Evolutionary conservation across 768 basidiomycete species (phyloP), one percentile per base, ranked within the genome.

Genomic region (Boletus sp.): DNA sequence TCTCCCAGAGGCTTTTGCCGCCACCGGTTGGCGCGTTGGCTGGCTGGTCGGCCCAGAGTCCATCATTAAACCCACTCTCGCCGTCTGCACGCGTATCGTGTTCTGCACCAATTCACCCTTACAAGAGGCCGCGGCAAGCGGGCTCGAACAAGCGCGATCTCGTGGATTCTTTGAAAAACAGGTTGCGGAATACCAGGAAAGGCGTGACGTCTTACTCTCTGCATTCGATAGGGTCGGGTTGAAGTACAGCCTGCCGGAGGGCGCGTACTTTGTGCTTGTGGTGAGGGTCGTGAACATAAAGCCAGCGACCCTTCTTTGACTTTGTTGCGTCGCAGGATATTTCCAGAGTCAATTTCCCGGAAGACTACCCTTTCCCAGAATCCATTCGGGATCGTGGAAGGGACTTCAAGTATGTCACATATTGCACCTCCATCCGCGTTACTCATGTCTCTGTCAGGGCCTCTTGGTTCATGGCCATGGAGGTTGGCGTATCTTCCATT

Each of bases 11-110:
- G 86, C 93, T 6, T 99, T 99, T 73, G 91, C 94, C 14, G 92
- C 93, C 5, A 99, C 96, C 3, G 96, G 97, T 28, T 98, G 94
- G 95, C 88, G 96, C 56, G 84, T 98, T 47, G 96, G 97, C 60
- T 98, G 95, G 95, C 83, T 96, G 8, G 88, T 98, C 64, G 97
- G 88, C 17, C 93, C 94, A 8, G 66, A 81, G 30, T 86, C 83
- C 40, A 89, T 98, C 65, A 90, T 95, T 52, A 76, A 78, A 45
- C 93, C 96, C 2, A 90, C 93, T 15, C 82, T 97, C 30, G 93
- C 94, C 8, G 96, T 93, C 6, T 85, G 84, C 48, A 96, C 95
- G 0, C 88, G 97, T 33, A 95, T 98, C 65, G 90, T 98, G 33
- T 98, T 97, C 77, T 96, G 92, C 74, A 84, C 87, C 52, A 97